Evolutionary conservation across 345 rosid genomes (phyloP), one percentile per base, ranked within the genome.

Genomic region (Eucalyptus albens): DNA sequence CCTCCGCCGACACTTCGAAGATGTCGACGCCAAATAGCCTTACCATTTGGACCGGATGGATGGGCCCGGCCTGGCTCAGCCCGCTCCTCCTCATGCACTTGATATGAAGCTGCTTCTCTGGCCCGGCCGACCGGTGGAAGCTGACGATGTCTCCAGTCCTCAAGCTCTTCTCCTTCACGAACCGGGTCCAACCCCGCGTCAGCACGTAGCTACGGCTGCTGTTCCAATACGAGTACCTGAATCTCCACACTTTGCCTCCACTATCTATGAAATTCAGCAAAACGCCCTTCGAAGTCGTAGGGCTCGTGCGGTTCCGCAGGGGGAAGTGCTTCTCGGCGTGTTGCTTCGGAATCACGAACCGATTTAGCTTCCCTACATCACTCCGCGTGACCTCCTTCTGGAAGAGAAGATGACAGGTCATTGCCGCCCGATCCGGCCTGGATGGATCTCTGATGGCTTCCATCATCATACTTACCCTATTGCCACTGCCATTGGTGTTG

Each of bases 121-220:
- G 90, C 8, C 97, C 98, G 33, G 96, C 95, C n/a, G 98, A 97
- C 90, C 95, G 94, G 87, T 93, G 97, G 89, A 97, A 97, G 87
- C 95, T 80, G 45, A 97, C 97, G 88, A 92, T 89, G 90, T 97
- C 99, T 40, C 99, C 99, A 88, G 98, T 97, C 87, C 93, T 93
- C 47, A 97, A 89, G 83, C 88, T 93, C 94, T 95, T 97, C 92
- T 97, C 99, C 92, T 95, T 96, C 8, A 97, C 99, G 62, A 95
- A 97, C 15, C 97, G 93, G 94, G 97, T 97, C 99, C 99, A 97
- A 14, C 99, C 99, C 91, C 96, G 96, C 6, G 99, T 97, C 89
- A 97, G 92, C 85, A 97, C 99, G 62, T 97, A 97, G 89, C 99
- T 97, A 60, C 95, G 99, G 92, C 99, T 97, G 85, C 98, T 97